Base-by-base conservation (phyloP, 495 filamentous ascomycete genomes). In the Talaromyces adpressus region DNA sequence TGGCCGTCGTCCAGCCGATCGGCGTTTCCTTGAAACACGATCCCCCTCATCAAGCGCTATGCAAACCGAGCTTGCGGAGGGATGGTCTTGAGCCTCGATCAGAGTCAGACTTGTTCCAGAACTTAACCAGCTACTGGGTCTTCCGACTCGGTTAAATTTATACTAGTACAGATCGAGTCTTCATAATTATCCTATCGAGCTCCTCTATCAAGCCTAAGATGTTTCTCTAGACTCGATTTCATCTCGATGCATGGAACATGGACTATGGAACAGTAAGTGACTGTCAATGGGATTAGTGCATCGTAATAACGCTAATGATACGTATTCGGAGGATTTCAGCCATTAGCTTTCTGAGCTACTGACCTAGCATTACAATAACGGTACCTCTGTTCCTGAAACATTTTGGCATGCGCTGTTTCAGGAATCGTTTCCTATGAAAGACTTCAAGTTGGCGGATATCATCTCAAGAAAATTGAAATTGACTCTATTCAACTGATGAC, bases 31-130 rank as follows among this genome's bases (percentile, higher is more conserved):
- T 60, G 58, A 60, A 45, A 45, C 58, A 27, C 36, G 58, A 60
- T 60, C 16, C 18, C 36, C 20, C 4, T 36, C 27, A 59, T 59
- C 32, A 59, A 32, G 57, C 57, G 57, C 57, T 36, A 9, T 22
- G 30, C 57, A 36, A 22, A 59, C 41, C n/a, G 53, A 59, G 41
- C 57, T 41, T 59, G 30, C n/a, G 22, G 29, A 49, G 45, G n/a
- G 14, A 14, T 27, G 3, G 11, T 29, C 51, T 54, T 54, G 45
- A 49, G 20, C 45, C 16, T 22, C 39, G 39, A 45, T 45, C 45
- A 20, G 45, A 49, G 18, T 20, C 45, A 49, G 45, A 18, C 11
- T 47, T 49, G 36, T 41, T 41, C 34, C 36, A 41, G 36, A 41
- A 41, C 14, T 4, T 14, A 14, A 4, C 36, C 14, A 41, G 36